Evolutionary conservation across 805 yeast genomes (phyloP), one percentile per base, ranked within the genome.

Genomic region (Saccharomycopsis guyanensis): DNA sequence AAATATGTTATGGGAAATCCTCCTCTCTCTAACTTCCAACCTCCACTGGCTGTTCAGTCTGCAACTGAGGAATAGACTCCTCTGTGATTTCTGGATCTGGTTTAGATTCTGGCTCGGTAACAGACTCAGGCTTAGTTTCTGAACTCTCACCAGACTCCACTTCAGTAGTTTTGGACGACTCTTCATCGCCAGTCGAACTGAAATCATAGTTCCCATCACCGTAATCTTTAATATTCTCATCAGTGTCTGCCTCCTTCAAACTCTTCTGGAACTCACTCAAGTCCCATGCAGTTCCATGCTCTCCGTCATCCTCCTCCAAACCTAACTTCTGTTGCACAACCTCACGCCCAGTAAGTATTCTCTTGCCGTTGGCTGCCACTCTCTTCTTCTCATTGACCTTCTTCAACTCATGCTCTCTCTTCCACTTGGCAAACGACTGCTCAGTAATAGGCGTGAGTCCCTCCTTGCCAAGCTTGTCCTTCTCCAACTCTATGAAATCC

Each of bases 401-500:
- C 62, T 75, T 75, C 49, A 75, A 75, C 50, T 67, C 66, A 56
- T 87, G 88, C 51, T 78, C 75, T 54, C 66, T 61, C 66, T 89
- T 88, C 97, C 98, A 93, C 58, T 74, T 75, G 27, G 73, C 73
- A 63, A 93, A 93, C 13, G 89, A 63, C 49, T 82, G 88, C 22
- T 78, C 68, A 1, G 94, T 89, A 52, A 94, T 87, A 27, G 97
- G 97, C 1, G 97, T 91, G 59, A 84, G 71, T 40, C 74, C 75
- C 12, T 72, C 51, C 52, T 71, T 73, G 57, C 94, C 95, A 60
- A 93, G 70, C 62, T 79, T 80, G 52, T 78, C 82, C 68, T 97
- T 82, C 66, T 89, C 98, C 48, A 91, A 79, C 62, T 94, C 98
- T 54, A 93, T 76, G 62, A 93, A 93, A 52, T 94, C 98, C 66